phyloP scores from a whole-genome alignment of 305 asterid species.

The Ajuga reptans region DNA sequence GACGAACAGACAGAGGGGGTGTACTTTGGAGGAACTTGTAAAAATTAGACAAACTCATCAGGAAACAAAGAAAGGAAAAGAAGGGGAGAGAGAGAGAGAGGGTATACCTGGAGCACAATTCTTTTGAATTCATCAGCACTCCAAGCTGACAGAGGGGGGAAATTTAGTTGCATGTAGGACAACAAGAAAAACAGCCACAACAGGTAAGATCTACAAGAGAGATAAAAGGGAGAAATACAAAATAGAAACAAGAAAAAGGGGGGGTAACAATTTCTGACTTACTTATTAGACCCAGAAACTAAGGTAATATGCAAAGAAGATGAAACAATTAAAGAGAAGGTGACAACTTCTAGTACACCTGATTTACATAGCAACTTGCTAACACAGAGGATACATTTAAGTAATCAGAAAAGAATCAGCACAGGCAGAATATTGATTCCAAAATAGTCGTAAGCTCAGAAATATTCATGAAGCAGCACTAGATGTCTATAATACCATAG shows the following conservation, averaged over 20 bases:
- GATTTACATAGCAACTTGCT: background rate
- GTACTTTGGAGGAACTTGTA: background rate
- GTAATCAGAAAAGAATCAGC: background rate
- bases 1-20: background rate
- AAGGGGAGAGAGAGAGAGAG: background rate
- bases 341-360: background rate
- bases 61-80: slow-evolving; percentile 4
- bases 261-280: background rate
- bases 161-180: slow-evolving; percentile 19
- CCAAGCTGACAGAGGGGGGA: slow-evolving; percentile 56
- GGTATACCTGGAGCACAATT: slow-evolving; percentile 61
- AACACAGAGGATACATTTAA: background rate
- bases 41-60: slow-evolving; percentile 7
- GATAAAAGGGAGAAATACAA: background rate
- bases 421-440: slow-evolving; percentile 10
- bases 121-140: slow-evolving; percentile 63
- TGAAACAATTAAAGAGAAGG: background rate
- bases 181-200: slow-evolving; percentile 13
- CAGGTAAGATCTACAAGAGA: background rate
- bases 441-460: slow-evolving; percentile 6
- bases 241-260: background rate
- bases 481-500: background rate
- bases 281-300: background rate
- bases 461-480: background rate
- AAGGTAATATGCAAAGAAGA: background rate